These are phyloP conservation scores for Globisporangium apiculatum DNA, from an alignment of 352 stramenopile genomes.

Conservation along the genomic window DNA sequence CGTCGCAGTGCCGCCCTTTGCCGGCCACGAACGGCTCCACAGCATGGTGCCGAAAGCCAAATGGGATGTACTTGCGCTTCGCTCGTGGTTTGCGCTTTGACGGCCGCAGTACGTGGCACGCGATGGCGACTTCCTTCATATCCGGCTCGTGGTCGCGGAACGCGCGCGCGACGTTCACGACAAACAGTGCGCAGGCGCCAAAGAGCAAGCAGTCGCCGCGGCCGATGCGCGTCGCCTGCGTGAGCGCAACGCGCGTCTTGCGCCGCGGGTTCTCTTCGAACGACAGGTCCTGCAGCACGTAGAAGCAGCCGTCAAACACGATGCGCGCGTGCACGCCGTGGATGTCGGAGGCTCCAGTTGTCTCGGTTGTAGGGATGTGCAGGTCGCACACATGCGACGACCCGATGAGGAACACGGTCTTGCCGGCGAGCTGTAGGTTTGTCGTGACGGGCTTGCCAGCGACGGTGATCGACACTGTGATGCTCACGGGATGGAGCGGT, in stretches of 20 bases:
- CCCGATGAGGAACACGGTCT: conserved; percentile 41
- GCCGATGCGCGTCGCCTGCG: conserved; percentile 36
- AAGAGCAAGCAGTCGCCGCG: conserved; percentile 56
- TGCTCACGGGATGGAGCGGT: conserved; percentile 6
- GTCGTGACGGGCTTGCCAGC: conserved; percentile 13
- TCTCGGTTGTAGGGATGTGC: conserved; percentile 25
- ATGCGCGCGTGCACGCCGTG: conserved; percentile 54
- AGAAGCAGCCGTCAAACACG: conserved; percentile 53
- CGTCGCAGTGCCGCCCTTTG: conserved; percentile 48
- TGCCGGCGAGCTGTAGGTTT: conserved; percentile 19
- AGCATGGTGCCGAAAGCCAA: conserved; percentile 46
- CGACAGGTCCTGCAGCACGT: conserved; percentile 62
- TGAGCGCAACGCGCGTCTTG: conserved; percentile 46
- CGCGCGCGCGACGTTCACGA: conserved; percentile 38
- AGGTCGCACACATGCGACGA: conserved; percentile 52
- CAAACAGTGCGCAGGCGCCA: conserved; percentile 40
- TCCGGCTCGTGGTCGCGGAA: conserved; percentile 50
- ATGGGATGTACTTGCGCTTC: conserved; percentile 37
- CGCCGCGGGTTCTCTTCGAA: conserved; percentile 50
- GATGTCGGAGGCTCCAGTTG: conserved; percentile 20
- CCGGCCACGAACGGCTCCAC: conserved; percentile 49
- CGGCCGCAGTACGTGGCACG: conserved; percentile 49
- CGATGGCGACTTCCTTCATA: conserved; percentile 58
- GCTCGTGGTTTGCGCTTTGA: conserved; percentile 54
- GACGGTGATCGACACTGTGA: conserved; percentile 7